Evolutionary conservation across 306 rosid species (phyloP).

Genomic region (Argentina anserina): DNA sequence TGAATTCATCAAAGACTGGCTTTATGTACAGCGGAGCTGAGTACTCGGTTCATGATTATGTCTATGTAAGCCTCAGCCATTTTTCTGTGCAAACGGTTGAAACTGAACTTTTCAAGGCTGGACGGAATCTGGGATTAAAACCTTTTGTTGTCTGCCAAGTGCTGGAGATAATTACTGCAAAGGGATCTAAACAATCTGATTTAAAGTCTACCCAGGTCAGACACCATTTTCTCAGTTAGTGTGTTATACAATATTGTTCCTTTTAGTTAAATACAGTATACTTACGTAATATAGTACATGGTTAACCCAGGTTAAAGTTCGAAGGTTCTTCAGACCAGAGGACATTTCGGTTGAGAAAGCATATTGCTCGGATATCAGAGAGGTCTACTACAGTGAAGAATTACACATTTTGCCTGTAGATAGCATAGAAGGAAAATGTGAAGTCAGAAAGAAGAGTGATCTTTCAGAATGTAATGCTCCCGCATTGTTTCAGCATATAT

Average conservation of each 20-base stretch:
- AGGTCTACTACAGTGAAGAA: slow-evolving; percentile 52
- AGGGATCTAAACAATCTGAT: slow-evolving; percentile 46
- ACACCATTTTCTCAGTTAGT: background rate
- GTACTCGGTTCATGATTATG: slow-evolving; percentile 59
- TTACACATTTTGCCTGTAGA: slow-evolving; percentile 19
- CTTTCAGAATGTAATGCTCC: slow-evolving; percentile 28
- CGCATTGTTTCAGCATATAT: slow-evolving; percentile 38
- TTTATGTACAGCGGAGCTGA: slow-evolving; percentile 52
- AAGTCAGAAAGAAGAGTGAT: slow-evolving; percentile 46
- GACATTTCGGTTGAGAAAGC: slow-evolving; percentile 74
- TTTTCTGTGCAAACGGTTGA: slow-evolving; percentile 52
- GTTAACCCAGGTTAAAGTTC: slow-evolving; percentile 57
- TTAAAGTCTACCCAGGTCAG: slow-evolving; percentile 49
- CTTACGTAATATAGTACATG: background rate
- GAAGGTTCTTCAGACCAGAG: slow-evolving; percentile 90
- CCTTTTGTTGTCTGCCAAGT: slow-evolving; percentile 81
- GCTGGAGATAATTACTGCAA: slow-evolving; percentile 47
- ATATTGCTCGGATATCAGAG: slow-evolving; percentile 49
- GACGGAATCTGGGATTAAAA: slow-evolving; percentile 85
- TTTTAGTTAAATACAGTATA: background rate
- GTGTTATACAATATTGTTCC: background rate
- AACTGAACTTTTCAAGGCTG: slow-evolving; percentile 55
- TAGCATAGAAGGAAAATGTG: slow-evolving; percentile 45
- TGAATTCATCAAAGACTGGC: slow-evolving; percentile 55
- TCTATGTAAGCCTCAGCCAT: slow-evolving; percentile 58